Conservation (phyloP, 2,329 filamentous ascomycete species). For the Acarospora socialis region DNA sequence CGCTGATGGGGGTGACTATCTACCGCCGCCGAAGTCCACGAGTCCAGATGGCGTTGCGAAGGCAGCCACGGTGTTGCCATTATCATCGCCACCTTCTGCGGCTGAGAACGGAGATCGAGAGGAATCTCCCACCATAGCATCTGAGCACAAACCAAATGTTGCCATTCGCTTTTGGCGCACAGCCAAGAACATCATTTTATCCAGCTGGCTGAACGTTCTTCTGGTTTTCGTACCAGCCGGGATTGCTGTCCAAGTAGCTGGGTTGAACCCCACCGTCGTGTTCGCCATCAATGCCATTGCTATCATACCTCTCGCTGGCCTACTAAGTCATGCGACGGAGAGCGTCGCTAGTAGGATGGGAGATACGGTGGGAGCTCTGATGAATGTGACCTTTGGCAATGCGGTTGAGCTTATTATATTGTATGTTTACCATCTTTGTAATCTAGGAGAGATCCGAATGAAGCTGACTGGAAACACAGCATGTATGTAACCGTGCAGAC, state of each 20-base stretch:
- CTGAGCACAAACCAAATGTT: constrained; percentile 29
- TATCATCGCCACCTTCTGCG: constrained; percentile 19
- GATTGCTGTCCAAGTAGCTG: constrained; percentile 47
- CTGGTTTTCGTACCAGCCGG: constrained; percentile 67
- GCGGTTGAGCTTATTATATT: constrained; percentile 71
- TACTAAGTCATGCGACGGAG: constrained; percentile 61
- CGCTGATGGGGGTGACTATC: constrained; percentile 15
- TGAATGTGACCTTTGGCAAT: constrained; percentile 69
- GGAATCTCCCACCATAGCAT: constrained; percentile 39
- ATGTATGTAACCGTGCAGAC: constrained; percentile 38
- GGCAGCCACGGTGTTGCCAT: constrained; percentile 7
- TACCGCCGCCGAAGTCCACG: constrained; percentile 12
- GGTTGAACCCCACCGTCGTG: constrained; percentile 43
- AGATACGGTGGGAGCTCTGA: constrained; percentile 56
- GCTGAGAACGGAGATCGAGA: constrained; percentile 36
- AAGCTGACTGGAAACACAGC: constrained; percentile 22
- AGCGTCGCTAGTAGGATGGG: constrained; percentile 58
- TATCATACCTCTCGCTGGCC: constrained; percentile 58
- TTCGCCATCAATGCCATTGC: constrained; percentile 65
- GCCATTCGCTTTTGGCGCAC: constrained; percentile 36
- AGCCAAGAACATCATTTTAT: constrained; percentile 46
- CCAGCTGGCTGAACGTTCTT: constrained; percentile 66
- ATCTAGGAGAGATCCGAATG: not conserved
- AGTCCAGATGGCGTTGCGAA: constrained; percentile 7
- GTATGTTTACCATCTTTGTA: constrained; percentile 23